phyloP scores from a whole-genome alignment of 805 yeast genomes.

The Suhomyces vadensis region DNA sequence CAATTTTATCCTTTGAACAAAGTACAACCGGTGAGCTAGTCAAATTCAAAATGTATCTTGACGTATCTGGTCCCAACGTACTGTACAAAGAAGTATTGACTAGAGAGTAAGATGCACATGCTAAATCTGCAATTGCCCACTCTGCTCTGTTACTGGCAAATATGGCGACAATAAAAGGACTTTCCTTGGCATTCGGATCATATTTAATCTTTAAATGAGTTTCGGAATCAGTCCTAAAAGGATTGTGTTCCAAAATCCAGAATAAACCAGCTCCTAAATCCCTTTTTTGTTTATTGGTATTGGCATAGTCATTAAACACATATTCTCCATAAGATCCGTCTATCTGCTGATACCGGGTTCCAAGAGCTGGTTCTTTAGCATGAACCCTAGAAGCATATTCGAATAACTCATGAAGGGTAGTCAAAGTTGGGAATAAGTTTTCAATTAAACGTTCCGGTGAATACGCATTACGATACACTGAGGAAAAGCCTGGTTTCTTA shows the following conservation, averaged over 20 bases:
- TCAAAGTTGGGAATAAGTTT: conserved; percentile 43
- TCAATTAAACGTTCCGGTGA: conserved; percentile 29
- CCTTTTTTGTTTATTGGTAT: conserved; percentile 32
- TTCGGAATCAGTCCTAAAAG: conserved; percentile 26
- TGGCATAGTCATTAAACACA: conserved; percentile 27
- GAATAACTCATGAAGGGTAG: conserved; percentile 49
- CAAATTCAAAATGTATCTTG: conserved; percentile 59
- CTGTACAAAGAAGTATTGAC: conserved; percentile 28
- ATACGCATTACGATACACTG: conserved; percentile 46
- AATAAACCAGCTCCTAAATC: conserved; percentile 44
- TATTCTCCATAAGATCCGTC: conserved; percentile 36
- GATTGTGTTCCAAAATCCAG: conserved; percentile 32
- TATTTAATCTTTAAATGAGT: conserved; percentile 26
- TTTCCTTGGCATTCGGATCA: conserved; percentile 17
- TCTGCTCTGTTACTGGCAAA: conserved; percentile 61
- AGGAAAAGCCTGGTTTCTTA: conserved; percentile 48
- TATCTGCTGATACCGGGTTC: conserved; percentile 33
- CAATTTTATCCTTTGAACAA: conserved; percentile 36
- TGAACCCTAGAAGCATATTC: conserved; percentile 38
- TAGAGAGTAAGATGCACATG: conserved; percentile 53
- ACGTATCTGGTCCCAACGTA: conserved; percentile 52
- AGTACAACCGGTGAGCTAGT: conserved; percentile 58
- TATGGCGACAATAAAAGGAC: conserved; percentile 53
- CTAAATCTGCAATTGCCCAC: conserved; percentile 71
- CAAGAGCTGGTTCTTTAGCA: conserved; percentile 46